Conservation (phyloP, 2,329 filamentous ascomycete genomes). For the Apiospora hydei region DNA sequence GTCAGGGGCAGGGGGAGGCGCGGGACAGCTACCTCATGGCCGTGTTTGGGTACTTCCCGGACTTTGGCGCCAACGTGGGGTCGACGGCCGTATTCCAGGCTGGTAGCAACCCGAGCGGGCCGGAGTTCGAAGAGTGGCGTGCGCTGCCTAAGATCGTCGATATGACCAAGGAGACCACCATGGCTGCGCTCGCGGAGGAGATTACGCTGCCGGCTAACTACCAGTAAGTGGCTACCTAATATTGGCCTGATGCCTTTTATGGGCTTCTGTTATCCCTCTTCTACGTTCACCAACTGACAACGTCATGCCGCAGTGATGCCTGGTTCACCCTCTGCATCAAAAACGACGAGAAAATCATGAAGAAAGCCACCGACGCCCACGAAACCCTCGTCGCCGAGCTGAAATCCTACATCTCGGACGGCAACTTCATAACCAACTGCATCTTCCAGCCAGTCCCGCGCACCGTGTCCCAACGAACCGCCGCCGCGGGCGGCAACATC, state of each 20-base stretch:
- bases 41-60: neutral
- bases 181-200: neutral
- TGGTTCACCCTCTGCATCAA: constrained; percentile 34
- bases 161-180: neutral
- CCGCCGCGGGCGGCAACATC: constrained; percentile 48
- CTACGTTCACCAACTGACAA: too few species aligned
- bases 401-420: constrained; percentile 27
- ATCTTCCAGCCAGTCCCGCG: constrained; percentile 34
- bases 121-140: neutral
- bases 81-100: neutral
- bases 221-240: constrained; percentile 22
- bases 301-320: neutral
- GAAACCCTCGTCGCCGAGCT: constrained; percentile 29
- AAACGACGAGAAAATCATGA: constrained; percentile 29
- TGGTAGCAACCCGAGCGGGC: neutral
- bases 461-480: constrained; percentile 43
- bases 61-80: neutral
- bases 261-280: too few species aligned
- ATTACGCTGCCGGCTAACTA: neutral
- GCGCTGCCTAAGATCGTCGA: neutral
- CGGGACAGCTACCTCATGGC: neutral
- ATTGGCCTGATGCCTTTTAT: too few species aligned
- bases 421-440: constrained; percentile 28
- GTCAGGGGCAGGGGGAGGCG: neutral
- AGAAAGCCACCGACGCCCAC: constrained; percentile 26